Base-by-base conservation (phyloP, 75 land plant genomes). In the Cupressus sempervirens region DNA sequence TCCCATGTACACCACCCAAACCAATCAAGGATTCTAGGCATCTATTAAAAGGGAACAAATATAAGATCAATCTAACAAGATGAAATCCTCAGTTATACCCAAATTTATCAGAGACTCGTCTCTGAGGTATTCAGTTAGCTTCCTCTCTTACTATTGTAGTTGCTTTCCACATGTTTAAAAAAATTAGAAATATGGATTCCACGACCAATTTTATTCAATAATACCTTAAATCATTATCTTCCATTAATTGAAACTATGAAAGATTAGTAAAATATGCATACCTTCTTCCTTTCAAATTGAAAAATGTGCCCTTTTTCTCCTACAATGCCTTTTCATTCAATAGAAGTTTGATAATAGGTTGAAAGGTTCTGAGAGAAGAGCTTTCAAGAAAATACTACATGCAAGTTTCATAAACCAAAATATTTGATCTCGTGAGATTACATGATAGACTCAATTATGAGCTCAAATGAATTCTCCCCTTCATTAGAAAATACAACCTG, bases 1-100 rank as follows among this genome's bases (percentile, higher is more conserved):
- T 94, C 94, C 96, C 96, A 93, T 15, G 94, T 94, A 86, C 94
- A 93, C 96, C 96, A 94, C 41, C 96, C 96, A 87, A 94, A 93
- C 85, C 89, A 94, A 88, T 94, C 96, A 62, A 94, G 82, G 83
- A 90, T 91, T 86, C 91, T 93, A 38, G 96, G 96, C 83, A 88
- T 86, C 95, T 94, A 88, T 82, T 73, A 16, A 68, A n/a, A 54
- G 32, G 30, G 74, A 73, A 41, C 85, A 29, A 67, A 77, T 13
- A 68, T 50, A 30, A 58, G 12, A 15, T 50, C 58, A 48, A 20
- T 46, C 3, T 41, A 85, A 65, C 16, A 16, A 80, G 45, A 77
- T 23, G 29, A 15, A 80, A 20, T 43, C 45, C 30, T 18, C 9
- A 45, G 9, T 9, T 26, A 45, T 32, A 79, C 11, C 45, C 46